Percentiles rank a stretch among this genome's conserved stretches.
Conservation (phyloP, 1,139 yeast species). For the Zygosaccharomyces pseudobailii region DNA sequence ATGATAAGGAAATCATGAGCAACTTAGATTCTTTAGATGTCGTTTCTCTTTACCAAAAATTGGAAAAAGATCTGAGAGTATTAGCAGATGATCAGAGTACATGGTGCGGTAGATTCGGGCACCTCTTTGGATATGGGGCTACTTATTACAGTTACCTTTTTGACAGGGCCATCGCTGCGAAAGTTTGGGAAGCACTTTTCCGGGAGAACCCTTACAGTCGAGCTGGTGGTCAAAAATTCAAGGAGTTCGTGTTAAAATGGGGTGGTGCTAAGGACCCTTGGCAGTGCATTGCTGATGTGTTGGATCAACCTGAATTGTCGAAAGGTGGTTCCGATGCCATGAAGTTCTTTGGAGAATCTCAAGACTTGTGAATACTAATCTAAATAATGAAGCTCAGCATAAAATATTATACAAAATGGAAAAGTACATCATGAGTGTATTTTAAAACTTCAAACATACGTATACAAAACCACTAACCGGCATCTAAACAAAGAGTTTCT, state of each 20-base stretch:
- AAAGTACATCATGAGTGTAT: constrained; percentile 2
- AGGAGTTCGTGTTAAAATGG: constrained; percentile 71
- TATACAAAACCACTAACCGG: constrained; percentile 10
- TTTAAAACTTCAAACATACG: constrained; percentile 7
- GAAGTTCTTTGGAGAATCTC: constrained; percentile 53
- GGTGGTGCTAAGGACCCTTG: constrained; percentile 94
- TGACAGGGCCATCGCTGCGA: constrained; percentile 89
- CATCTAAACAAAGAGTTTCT: constrained; percentile 10
- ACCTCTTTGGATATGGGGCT: constrained; percentile 88
- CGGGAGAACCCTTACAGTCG: constrained; percentile 62
- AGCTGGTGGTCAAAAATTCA: constrained; percentile 70
- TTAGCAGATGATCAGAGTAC: constrained; percentile 63
- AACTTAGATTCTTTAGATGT: constrained; percentile 37
- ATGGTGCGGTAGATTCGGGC: constrained; percentile 96
- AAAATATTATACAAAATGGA: not conserved
- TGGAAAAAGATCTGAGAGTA: constrained; percentile 53
- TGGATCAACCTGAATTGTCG: constrained; percentile 55
- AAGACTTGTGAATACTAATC: constrained; percentile 20
- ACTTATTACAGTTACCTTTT: constrained; percentile 88
- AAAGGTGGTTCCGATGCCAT: constrained; percentile 73
- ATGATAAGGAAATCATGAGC: constrained; percentile 38
- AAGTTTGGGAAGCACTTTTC: constrained; percentile 75
- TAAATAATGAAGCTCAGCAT: not conserved
- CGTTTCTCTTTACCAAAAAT: constrained; percentile 56
- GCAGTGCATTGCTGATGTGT: constrained; percentile 75